Conservation (phyloP, 352 stramenopile genomes). For the Globisporangium alternatum region DNA sequence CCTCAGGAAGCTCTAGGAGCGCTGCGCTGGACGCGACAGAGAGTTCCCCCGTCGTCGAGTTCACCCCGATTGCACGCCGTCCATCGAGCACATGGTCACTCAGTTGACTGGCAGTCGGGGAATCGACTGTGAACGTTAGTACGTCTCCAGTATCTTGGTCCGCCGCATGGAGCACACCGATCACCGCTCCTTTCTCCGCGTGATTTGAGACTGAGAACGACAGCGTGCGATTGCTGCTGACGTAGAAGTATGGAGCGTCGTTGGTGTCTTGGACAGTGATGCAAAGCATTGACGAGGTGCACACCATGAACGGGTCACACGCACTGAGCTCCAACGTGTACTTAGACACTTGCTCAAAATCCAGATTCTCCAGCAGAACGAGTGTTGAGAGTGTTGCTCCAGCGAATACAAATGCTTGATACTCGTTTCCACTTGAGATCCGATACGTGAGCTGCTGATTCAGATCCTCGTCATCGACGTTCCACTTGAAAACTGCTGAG, state of each 20-base stretch:
- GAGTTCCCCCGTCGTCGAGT: conserved; percentile 11
- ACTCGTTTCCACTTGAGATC: conserved; percentile 18
- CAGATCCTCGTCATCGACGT: conserved; percentile 21
- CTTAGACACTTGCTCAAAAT: conserved; percentile 4
- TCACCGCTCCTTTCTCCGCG: not conserved
- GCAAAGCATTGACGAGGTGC: conserved; percentile 1
- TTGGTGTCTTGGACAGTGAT: conserved; percentile 6
- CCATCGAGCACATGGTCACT: not conserved
- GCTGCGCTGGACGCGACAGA: not conserved
- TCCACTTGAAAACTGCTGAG: conserved; percentile 23
- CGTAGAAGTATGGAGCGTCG: conserved; percentile 7
- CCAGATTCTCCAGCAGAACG: not conserved
- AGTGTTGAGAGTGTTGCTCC: not conserved
- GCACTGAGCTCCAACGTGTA: conserved; percentile 9
- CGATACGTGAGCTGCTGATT: conserved; percentile 26
- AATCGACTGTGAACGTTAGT: conserved; percentile 9
- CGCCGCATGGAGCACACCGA: conserved; percentile 7
- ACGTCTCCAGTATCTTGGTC: conserved; percentile 10
- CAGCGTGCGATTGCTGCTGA: conserved; percentile 4
- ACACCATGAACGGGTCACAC: conserved; percentile 12
- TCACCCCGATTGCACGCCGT: not conserved
- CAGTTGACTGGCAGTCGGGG: not conserved
- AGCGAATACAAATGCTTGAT: conserved; percentile 20
- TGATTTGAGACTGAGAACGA: conserved; percentile 9
- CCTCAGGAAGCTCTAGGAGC: not conserved